These are phyloP conservation scores for Clarireedia hainanense DNA, from an alignment of 2,329 filamentous ascomycete genomes.

Conservation along the genomic window DNA sequence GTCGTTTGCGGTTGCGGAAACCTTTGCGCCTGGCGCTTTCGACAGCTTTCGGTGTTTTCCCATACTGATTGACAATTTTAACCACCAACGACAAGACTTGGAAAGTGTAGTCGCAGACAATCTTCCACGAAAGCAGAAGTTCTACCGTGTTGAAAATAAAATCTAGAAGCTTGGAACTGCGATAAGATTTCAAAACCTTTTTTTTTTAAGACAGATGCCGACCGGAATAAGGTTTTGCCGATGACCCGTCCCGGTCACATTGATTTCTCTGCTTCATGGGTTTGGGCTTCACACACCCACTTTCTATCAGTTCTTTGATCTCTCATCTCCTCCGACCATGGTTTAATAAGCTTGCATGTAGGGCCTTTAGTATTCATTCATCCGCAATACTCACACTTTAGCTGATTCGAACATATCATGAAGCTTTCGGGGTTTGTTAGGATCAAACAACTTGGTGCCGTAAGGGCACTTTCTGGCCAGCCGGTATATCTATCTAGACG, in stretches of 20 bases:
- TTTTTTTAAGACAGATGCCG: neutral
- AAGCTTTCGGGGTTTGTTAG: too few species aligned
- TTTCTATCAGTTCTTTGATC: neutral
- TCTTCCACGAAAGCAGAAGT: too few species aligned
- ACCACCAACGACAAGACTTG: neutral
- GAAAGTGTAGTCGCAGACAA: neutral
- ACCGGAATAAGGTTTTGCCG: conserved; percentile 7
- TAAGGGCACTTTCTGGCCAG: too few species aligned
- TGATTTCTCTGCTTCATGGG: neutral
- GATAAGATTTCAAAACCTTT: conserved; percentile 5
- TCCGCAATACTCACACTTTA: too few species aligned
- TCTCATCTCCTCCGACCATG: too few species aligned
- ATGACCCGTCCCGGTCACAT: neutral
- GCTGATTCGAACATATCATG: too few species aligned
- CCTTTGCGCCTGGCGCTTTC: conserved; percentile 15
- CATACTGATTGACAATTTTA: conserved; percentile 11
- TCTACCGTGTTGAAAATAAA: neutral
- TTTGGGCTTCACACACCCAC: neutral
- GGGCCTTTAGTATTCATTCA: too few species aligned
- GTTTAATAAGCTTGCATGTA: too few species aligned
- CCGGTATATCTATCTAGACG: too few species aligned
- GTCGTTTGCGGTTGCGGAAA: conserved; percentile 7
- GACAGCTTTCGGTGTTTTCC: conserved; percentile 21
- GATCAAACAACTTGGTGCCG: too few species aligned
- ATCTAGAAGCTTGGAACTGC: neutral